Percentiles rank a stretch among this genome's conserved stretches.
phyloP scores from a whole-genome alignment of 129 eudicot genomes.

The Ambrosia trifida region DNA sequence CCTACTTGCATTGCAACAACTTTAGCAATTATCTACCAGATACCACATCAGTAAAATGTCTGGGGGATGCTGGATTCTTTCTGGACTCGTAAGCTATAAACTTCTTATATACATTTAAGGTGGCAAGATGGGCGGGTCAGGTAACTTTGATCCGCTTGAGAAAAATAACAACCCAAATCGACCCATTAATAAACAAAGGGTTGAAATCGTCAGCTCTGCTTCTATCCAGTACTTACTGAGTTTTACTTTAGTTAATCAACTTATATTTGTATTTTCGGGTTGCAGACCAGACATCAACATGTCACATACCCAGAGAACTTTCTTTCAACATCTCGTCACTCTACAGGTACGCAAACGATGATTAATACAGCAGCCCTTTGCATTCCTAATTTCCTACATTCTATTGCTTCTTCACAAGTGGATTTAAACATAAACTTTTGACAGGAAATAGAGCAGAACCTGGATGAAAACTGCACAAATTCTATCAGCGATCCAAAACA shows the following conservation, averaged over 20 bases:
- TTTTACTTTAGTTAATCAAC: background rate
- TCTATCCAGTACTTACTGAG: background rate
- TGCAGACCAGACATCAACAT: slow-evolving; percentile 76
- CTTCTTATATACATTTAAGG: background rate
- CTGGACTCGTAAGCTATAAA: slow-evolving; percentile 60
- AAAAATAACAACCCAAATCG: no score
- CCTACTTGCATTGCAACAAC: slow-evolving; percentile 78
- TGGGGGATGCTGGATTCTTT: slow-evolving; percentile 95
- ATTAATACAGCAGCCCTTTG: background rate
- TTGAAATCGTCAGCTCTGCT: no score
- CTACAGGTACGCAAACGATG: slow-evolving; percentile 48
- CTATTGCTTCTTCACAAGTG: background rate
- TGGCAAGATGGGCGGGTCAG: background rate
- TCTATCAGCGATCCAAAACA: slow-evolving; percentile 48
- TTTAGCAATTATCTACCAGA: slow-evolving; percentile 65
- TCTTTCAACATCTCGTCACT: slow-evolving; percentile 52
- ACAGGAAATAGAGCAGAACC: background rate
- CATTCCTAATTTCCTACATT: background rate
- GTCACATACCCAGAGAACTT: slow-evolving; percentile 56
- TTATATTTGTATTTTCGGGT: background rate
- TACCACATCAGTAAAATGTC: slow-evolving; percentile 81
- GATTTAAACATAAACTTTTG: background rate
- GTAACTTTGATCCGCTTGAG: background rate
- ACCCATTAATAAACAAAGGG: background rate
- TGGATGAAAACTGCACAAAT: background rate